Conservation (phyloP, 2,329 filamentous ascomycete species). For the Fusarium pilosicola region DNA sequence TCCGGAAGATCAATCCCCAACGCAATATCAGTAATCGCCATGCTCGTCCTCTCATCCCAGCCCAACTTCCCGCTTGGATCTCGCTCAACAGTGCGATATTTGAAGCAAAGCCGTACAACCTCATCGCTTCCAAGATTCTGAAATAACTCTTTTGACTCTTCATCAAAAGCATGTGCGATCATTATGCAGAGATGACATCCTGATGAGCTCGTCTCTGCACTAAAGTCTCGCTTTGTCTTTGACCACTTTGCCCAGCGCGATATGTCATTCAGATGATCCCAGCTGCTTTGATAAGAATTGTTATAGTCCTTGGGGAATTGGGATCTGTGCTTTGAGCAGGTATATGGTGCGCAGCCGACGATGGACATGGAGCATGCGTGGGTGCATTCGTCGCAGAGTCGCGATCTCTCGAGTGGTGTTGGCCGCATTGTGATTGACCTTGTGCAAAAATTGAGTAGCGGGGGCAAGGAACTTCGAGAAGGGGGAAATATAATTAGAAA, state of each 20-base stretch:
- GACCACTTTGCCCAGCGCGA: background rate
- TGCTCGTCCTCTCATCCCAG: background rate
- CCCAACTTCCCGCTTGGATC: background rate
- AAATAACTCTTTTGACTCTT: background rate
- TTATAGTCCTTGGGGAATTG: background rate
- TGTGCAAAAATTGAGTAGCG: accelerated
- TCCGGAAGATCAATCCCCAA: background rate
- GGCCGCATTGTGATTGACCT: background rate
- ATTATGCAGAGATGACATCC: constrained; percentile 10
- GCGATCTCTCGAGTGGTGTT: background rate
- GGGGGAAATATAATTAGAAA: accelerated
- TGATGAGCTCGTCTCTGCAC: background rate
- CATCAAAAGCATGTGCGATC: background rate
- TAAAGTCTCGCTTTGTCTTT: background rate
- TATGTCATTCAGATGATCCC: background rate
- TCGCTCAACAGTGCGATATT: background rate
- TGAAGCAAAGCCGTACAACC: background rate
- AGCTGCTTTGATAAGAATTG: accelerated
- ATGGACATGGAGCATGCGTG: background rate
- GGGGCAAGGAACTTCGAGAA: accelerated
- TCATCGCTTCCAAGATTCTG: accelerated
- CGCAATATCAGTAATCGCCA: background rate
- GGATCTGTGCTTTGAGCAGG: background rate
- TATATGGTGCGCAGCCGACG: background rate
- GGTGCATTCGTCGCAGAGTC: background rate